Evolutionary conservation across 2,329 filamentous ascomycete genomes (phyloP), one percentile per base, ranked within the genome.

Genomic region (Colletotrichum aenigma): DNA sequence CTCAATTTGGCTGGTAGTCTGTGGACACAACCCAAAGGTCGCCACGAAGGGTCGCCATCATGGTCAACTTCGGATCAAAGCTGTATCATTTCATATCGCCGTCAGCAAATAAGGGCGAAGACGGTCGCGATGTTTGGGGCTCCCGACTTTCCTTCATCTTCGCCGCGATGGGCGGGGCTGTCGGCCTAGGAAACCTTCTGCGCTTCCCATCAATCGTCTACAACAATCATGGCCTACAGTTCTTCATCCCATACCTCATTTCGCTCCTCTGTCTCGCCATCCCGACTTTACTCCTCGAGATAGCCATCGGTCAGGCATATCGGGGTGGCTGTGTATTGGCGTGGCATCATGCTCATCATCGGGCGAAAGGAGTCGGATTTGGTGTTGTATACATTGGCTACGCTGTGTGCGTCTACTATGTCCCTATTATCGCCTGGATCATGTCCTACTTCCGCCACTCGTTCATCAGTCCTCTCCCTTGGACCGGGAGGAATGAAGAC

Each of bases 261-360:
- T 87, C 89, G 0, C 84, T 91, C 5, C 86, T 88, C 69, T 79
- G 88, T 13, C 83, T 91, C 52, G 89, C 89, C 15, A 90, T 91
- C 21, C 89, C 89, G 0, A 85, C 87, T 0, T 84, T 91, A 12
- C 85, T 89, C 7, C 85, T 91, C 28, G 88, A 91, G 76, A 89
- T 91, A 66, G 93, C 93, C 43, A 94, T 94, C 38, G 94, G 94
- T 65, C 94, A 90, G 74, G 88, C 88, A 1, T 90, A 90, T 77
- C 88, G 89, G 4, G 88, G 87, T 30, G 88, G 89, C 15, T 86
- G 84, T 1, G 86, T 89, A 18, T 85, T 89, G 34, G 88, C 89
- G 1, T 90, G 83, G 78, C 86, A 88, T 78, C 88, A 87, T 38
- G 83, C 89, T 70, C 87, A 89, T 78, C 79, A 82, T 24, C 84